Evolutionary conservation across 148 eudicot genomes (phyloP).

Genomic region (Fagopyrum homotropicum): DNA sequence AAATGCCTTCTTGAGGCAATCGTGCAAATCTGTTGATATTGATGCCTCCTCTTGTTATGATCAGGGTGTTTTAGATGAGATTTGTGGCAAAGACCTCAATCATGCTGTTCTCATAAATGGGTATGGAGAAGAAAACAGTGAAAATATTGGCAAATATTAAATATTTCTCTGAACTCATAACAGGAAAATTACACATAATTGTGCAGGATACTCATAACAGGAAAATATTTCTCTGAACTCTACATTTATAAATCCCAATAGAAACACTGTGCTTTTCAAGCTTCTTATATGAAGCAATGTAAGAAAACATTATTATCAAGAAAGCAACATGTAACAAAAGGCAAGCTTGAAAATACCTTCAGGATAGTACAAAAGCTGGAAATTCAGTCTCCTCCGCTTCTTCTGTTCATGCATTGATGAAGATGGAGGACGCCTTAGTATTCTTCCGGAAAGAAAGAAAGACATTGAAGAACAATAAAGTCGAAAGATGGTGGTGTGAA

Average conservation of each 20-base stretch:
- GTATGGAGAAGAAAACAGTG: constrained; percentile 34
- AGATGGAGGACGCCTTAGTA: background rate
- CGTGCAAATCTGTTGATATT: constrained; percentile 46
- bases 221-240: background rate
- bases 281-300: background rate
- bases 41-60: too few relatives aligned
- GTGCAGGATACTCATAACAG: too few relatives aligned
- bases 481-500: background rate
- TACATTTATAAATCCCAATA: background rate
- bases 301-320: background rate
- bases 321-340: background rate
- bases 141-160: constrained; percentile 43
- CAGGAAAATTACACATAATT: background rate
- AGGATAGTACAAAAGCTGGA: background rate
- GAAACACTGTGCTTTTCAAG: background rate
- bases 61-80: constrained; percentile 42
- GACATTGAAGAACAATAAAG: background rate
- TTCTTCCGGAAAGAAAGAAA: background rate
- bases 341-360: background rate
- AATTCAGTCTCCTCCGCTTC: background rate
- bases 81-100: constrained; percentile 35
- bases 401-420: background rate
- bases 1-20: constrained; percentile 33
- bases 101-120: constrained; percentile 53
- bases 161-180: too few relatives aligned